A percentile compares a stretch with the other conserved stretches of the same genome.
phyloP scores from a whole-genome alignment of 352 stramenopile genomes.

The Pythium aphanidermatum region DNA sequence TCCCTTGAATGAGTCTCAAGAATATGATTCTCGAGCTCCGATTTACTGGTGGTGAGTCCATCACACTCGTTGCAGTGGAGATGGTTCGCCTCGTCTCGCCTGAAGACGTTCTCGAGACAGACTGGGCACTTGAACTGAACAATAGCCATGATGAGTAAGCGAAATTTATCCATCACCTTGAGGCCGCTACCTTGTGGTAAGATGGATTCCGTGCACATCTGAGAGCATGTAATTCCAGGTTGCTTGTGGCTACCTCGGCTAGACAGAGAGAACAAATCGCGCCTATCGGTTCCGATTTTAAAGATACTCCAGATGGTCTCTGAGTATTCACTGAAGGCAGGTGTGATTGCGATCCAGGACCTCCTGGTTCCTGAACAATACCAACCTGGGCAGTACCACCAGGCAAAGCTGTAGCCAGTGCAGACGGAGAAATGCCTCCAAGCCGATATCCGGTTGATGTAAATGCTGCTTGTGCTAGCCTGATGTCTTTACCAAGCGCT shows the following conservation, averaged over 20 bases:
- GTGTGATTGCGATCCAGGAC: too few species aligned
- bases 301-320: neutral
- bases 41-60: conserved; percentile 14
- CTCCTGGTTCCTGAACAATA: too few species aligned
- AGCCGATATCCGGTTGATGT: conserved; percentile 21
- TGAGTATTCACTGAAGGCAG: too few species aligned
- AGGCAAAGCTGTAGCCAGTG: too few species aligned
- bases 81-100: conserved; percentile 24
- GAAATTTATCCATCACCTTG: too few species aligned
- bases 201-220: conserved; percentile 35
- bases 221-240: conserved; percentile 35
- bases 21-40: conserved; percentile 13
- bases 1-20: conserved; percentile 15
- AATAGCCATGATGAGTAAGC: too few species aligned
- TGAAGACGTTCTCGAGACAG: conserved; percentile 31
- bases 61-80: conserved; percentile 34
- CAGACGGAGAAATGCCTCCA: too few species aligned
- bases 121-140: conserved; percentile 32
- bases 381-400: too few species aligned
- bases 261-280: conserved; percentile 24
- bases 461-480: conserved; percentile 20
- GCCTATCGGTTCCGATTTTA: neutral
- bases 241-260: conserved; percentile 21
- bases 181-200: conserved; percentile 41
- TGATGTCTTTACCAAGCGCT: conserved; percentile 16